phyloP scores from a whole-genome alignment of 1,139 yeast species.

The Arxiozyma bovina region DNA sequence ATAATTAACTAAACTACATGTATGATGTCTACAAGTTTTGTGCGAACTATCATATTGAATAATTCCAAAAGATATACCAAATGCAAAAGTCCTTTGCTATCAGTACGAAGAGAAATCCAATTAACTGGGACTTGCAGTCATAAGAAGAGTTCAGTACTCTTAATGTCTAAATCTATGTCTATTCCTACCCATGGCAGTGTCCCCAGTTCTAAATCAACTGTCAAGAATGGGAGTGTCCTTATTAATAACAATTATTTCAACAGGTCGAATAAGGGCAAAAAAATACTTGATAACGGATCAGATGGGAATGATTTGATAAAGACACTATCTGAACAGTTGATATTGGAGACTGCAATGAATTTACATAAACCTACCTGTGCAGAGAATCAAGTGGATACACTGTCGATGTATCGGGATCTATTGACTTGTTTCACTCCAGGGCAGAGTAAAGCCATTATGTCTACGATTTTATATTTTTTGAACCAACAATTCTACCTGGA shows the following conservation, averaged over 20 bases:
- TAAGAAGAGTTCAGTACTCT: neutral
- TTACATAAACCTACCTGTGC: slow-evolving; percentile 24
- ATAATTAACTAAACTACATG: neutral
- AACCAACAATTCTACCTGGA: slow-evolving; percentile 46
- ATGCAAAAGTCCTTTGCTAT: neutral
- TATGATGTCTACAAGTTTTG: neutral
- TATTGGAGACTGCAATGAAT: slow-evolving; percentile 21
- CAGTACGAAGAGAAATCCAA: neutral
- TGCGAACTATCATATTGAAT: neutral
- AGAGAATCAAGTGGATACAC: slow-evolving; percentile 18
- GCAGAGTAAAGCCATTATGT: slow-evolving; percentile 49
- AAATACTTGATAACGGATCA: slow-evolving; percentile 4
- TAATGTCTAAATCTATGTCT: neutral
- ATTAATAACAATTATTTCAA: neutral
- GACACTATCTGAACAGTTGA: slow-evolving; percentile 25
- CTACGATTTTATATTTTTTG: slow-evolving; percentile 42
- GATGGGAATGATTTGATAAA: slow-evolving; percentile 15
- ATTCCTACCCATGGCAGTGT: neutral
- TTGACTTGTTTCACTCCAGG: slow-evolving; percentile 40
- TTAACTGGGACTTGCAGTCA: neutral
- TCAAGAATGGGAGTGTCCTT: neutral
- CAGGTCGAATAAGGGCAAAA: neutral
- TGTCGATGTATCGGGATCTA: slow-evolving; percentile 7
- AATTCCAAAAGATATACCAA: neutral
- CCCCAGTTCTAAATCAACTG: neutral